Conservation (phyloP, 2,329 filamentous ascomycete species). For the Fusarium piperis region DNA sequence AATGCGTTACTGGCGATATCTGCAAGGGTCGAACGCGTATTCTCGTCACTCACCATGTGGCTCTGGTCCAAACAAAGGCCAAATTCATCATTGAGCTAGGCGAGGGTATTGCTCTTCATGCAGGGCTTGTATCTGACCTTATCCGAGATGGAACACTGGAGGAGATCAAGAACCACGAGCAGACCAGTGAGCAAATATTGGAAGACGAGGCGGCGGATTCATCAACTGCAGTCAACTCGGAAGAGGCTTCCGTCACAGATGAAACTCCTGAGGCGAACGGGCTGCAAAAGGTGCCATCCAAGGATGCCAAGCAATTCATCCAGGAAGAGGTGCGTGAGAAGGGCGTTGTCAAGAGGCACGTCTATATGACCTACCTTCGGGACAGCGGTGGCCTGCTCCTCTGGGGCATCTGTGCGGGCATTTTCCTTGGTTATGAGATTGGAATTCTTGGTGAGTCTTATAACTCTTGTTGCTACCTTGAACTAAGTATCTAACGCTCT, state of each 20-base stretch:
- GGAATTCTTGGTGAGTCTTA: slow-evolving; percentile 60
- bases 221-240: slow-evolving; percentile 65
- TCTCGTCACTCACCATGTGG: slow-evolving; percentile 82
- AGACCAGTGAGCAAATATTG: slow-evolving; percentile 54
- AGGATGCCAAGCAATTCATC: slow-evolving; percentile 74
- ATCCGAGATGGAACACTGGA: slow-evolving; percentile 64
- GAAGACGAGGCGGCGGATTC: slow-evolving; percentile 57
- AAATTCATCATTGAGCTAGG: slow-evolving; percentile 80
- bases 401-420: slow-evolving; percentile 64
- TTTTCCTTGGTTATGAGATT: slow-evolving; percentile 65
- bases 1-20: slow-evolving; percentile 77
- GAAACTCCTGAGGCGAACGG: slow-evolving; percentile 51
- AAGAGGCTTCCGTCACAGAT: slow-evolving; percentile 56
- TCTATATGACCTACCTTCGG: slow-evolving; percentile 75
- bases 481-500: slow-evolving; percentile 4
- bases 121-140: slow-evolving; percentile 74
- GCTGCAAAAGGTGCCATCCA: slow-evolving; percentile 61
- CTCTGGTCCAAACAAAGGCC: slow-evolving; percentile 74
- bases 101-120: slow-evolving; percentile 71
- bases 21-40: slow-evolving; percentile 77
- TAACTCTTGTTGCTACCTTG: background rate
- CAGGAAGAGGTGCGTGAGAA: slow-evolving; percentile 79
- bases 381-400: slow-evolving; percentile 71
- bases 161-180: slow-evolving; percentile 66
- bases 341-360: slow-evolving; percentile 71